Percentiles rank a stretch among this genome's conserved stretches.
These are phyloP conservation scores for Phalaenopsis equestris DNA, from an alignment of 106 monocot genomes.

Conservation along the genomic window DNA sequence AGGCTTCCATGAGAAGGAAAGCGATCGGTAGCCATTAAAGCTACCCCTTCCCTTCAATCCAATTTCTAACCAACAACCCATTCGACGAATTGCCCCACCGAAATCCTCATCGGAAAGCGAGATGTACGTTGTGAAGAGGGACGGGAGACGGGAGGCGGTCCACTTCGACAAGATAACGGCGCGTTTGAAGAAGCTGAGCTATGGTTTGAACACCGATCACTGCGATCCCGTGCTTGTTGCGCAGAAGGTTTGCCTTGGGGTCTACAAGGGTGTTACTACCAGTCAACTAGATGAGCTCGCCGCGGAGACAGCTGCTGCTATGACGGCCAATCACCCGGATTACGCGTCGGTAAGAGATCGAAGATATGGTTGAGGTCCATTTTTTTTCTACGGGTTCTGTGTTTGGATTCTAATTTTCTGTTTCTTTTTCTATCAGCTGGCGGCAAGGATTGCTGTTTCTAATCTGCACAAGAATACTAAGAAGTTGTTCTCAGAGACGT, in stretches of 20 bases:
- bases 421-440: slow-evolving; percentile 41
- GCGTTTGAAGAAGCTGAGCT: slow-evolving; percentile 87
- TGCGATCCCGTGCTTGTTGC: slow-evolving; percentile 87
- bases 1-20: background rate
- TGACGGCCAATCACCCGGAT: slow-evolving; percentile 86
- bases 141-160: slow-evolving; percentile 76
- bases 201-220: slow-evolving; percentile 84
- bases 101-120: slow-evolving; percentile 19
- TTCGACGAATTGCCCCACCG: slow-evolving; percentile 29
- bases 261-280: slow-evolving; percentile 89
- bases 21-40: background rate
- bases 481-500: slow-evolving; percentile 96
- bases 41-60: background rate
- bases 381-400: background rate
- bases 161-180: slow-evolving; percentile 99
- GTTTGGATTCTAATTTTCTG: background rate
- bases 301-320: slow-evolving; percentile 92
- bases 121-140: slow-evolving; percentile 98
- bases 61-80: background rate
- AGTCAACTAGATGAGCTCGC: slow-evolving; percentile 91
- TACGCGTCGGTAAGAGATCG: slow-evolving; percentile 49
- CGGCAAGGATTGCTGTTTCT: slow-evolving; percentile 91
- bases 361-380: background rate
- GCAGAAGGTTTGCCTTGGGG: slow-evolving; percentile 91
- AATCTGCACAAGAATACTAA: slow-evolving; percentile 95